These are phyloP conservation scores for Suillus subaureus DNA, from an alignment of 768 basidiomycete species.

Conservation along the genomic window DNA sequence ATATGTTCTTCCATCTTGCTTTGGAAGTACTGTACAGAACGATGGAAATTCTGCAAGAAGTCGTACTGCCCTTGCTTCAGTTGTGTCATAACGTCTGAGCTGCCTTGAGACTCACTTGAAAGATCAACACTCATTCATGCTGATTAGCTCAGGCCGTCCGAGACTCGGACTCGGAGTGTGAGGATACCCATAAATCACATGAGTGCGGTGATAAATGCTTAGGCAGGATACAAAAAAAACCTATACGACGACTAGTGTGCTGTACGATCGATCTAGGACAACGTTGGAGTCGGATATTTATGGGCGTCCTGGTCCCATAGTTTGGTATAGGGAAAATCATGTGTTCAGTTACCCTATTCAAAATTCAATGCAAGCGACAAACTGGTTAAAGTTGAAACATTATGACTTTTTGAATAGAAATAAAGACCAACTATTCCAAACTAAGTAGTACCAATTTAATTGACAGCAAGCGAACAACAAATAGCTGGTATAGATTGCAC, in stretches of 20 bases:
- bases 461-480: not conserved
- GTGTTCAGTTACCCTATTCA: no score
- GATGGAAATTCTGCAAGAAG: not conserved
- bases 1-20: constrained; percentile 1
- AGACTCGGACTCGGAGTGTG: not conserved
- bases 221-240: not conserved
- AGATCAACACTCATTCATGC: not conserved
- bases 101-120: not conserved
- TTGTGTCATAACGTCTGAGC: not conserved
- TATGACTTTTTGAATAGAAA: not conserved
- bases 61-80: not conserved
- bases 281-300: no score
- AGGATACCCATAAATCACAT: not conserved
- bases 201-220: not conserved
- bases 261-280: no score
- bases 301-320: not conserved
- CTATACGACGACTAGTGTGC: no score
- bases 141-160: not conserved
- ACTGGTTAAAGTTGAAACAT: not conserved
- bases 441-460: not conserved
- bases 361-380: not conserved
- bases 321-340: not conserved
- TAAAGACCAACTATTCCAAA: not conserved
- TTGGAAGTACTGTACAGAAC: not conserved
- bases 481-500: not conserved